Evolutionary conservation across 768 basidiomycete genomes (phyloP).

Genomic region (Phylloporus sp.): DNA sequence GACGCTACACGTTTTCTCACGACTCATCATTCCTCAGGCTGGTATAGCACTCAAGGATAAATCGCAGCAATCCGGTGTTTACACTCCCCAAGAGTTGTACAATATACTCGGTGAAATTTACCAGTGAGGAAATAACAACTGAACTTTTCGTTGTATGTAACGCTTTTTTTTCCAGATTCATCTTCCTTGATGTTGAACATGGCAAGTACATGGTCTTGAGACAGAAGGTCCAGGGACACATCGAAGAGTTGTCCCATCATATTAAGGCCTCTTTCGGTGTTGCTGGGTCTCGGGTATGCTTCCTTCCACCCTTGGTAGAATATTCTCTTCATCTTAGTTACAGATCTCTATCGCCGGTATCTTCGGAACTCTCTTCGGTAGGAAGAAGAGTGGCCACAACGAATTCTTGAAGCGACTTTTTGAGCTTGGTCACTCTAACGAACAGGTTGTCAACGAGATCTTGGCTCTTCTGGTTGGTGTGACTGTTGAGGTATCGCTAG

Average conservation of each 20-base stretch:
- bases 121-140: conserved; percentile 35
- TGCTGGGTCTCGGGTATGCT: conserved; percentile 43
- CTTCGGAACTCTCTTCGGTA: conserved; percentile 47
- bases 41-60: conserved; percentile 67
- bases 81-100: conserved; percentile 58
- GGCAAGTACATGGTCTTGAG: conserved; percentile 53
- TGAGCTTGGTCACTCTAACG: conserved; percentile 49
- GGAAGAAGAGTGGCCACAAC: conserved; percentile 37
- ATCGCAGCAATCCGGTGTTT: conserved; percentile 48
- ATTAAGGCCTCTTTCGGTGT: conserved; percentile 51
- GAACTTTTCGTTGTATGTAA: not conserved
- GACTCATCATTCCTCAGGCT: conserved; percentile 42
- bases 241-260: conserved; percentile 47
- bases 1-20: not conserved
- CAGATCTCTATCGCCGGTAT: conserved; percentile 37
- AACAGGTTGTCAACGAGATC: conserved; percentile 63
- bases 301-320: too few species aligned
- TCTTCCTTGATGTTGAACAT: conserved; percentile 70
- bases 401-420: conserved; percentile 55
- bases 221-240: conserved; percentile 45
- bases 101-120: conserved; percentile 67
- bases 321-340: not conserved
- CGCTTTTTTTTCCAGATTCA: conserved; percentile 43
- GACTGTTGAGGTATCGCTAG: conserved; percentile 65
- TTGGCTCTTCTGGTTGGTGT: conserved; percentile 66